phyloP scores from a whole-genome alignment of 768 basidiomycete species.

The Mycena kentingensis region DNA sequence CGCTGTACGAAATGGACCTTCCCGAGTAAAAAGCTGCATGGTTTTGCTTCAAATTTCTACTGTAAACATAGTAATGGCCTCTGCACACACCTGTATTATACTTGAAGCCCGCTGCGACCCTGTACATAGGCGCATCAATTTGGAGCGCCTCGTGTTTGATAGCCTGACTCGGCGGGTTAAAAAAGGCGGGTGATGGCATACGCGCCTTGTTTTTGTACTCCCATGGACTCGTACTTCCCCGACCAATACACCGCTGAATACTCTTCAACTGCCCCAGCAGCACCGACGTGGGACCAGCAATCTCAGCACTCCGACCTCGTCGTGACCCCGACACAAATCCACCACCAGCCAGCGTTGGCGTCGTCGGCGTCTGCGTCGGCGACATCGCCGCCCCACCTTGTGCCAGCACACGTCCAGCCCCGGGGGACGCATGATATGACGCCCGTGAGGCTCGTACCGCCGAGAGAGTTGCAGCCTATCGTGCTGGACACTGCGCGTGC shows the following conservation, averaged over 20 bases:
- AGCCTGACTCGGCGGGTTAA: slow-evolving; percentile 25
- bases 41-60: background rate
- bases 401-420: slow-evolving; percentile 31
- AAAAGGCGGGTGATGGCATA: slow-evolving; percentile 31
- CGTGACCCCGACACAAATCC: slow-evolving; percentile 6
- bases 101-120: background rate
- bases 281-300: slow-evolving; percentile 29
- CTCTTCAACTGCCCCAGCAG: slow-evolving; percentile 26
- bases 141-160: slow-evolving; percentile 12
- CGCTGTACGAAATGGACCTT: slow-evolving; percentile 18
- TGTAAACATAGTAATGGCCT: slow-evolving; percentile 11
- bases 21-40: background rate
- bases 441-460: slow-evolving; percentile 32
- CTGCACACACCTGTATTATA: background rate
- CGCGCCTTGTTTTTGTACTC: slow-evolving; percentile 32
- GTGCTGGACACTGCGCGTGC: slow-evolving; percentile 16
- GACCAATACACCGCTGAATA: slow-evolving; percentile 43
- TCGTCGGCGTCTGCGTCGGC: background rate
- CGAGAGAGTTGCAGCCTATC: slow-evolving; percentile 25
- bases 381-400: slow-evolving; percentile 29
- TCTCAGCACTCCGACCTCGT: slow-evolving; percentile 29
- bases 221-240: slow-evolving; percentile 51
- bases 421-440: slow-evolving; percentile 31
- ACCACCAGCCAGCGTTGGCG: slow-evolving; percentile 1
- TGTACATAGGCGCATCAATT: background rate